Evolutionary conservation across 2,329 filamentous ascomycete species (phyloP).

Genomic region (Xylaria sp.): DNA sequence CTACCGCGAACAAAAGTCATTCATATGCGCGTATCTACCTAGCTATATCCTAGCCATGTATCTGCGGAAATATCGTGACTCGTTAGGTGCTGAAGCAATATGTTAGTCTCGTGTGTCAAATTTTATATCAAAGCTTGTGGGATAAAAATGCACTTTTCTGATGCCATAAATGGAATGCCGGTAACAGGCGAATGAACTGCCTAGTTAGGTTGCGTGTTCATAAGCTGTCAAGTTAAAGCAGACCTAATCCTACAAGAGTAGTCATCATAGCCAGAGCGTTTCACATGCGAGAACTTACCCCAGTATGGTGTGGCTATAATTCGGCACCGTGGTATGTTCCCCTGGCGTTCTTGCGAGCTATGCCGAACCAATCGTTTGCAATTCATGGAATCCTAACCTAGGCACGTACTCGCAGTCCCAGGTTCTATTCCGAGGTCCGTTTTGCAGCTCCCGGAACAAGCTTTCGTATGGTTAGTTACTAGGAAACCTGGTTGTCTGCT

Average conservation of each 20-base stretch:
- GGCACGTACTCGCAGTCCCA: slow-evolving; percentile 8
- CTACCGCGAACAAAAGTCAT: neutral
- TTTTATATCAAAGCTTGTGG: slow-evolving; percentile 3
- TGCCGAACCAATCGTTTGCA: slow-evolving; percentile 10
- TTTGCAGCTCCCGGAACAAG: slow-evolving; percentile 2
- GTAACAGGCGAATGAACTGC: slow-evolving; percentile 13
- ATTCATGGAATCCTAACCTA: slow-evolving; percentile 11
- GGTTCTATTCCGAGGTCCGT: slow-evolving; percentile 1
- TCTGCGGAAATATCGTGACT: neutral
- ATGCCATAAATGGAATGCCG: neutral
- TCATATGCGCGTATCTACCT: neutral
- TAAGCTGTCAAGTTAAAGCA: slow-evolving; percentile 1
- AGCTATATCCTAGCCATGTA: slow-evolving; percentile 6
- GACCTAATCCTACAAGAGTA: slow-evolving; percentile 17
- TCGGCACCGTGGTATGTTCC: slow-evolving; percentile 3
- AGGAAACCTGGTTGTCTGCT: neutral
- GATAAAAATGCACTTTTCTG: neutral
- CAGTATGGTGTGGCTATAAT: slow-evolving; percentile 24
- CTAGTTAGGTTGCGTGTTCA: slow-evolving; percentile 14
- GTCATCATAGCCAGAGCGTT: slow-evolving; percentile 8
- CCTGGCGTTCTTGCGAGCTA: neutral
- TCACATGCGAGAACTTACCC: slow-evolving; percentile 7
- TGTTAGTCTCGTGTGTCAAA: slow-evolving; percentile 18
- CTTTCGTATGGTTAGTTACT: slow-evolving; percentile 1
- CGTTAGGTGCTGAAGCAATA: neutral